A percentile compares a stretch with the other conserved stretches of the same genome.
phyloP scores from a whole-genome alignment of 306 rosid genomes.

The Neltuma alba region DNA sequence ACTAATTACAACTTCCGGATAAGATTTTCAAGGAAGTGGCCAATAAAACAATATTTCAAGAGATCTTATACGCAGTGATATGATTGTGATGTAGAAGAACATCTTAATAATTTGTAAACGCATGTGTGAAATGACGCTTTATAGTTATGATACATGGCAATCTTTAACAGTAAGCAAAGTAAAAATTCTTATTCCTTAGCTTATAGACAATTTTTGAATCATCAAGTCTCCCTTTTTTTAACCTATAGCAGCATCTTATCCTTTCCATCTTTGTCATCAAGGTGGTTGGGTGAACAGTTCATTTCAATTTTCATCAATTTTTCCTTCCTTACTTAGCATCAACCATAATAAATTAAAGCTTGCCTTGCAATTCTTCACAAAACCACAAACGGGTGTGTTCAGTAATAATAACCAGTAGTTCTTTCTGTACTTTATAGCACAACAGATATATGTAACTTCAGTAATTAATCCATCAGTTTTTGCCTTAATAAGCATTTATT shows the following conservation, averaged over 20 bases:
- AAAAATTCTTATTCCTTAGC: constrained; percentile 11
- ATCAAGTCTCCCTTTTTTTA: not conserved
- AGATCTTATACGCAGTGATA: not conserved
- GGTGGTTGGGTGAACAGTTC: not conserved
- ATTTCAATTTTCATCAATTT: not conserved
- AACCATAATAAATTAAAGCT: not conserved
- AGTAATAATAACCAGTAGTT: too few species aligned
- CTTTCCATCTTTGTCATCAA: not conserved
- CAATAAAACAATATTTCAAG: not conserved
- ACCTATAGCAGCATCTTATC: not conserved
- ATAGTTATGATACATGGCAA: not conserved
- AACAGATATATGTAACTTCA: not conserved
- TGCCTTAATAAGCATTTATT: not conserved
- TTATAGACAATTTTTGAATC: not conserved
- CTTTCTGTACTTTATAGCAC: not conserved
- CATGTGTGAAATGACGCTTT: not conserved
- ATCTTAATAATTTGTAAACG: not conserved
- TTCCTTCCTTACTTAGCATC: not conserved
- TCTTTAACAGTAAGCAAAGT: constrained; percentile 7
- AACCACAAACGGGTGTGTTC: not conserved
- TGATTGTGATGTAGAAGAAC: not conserved
- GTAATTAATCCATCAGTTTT: not conserved
- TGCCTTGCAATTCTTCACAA: not conserved
- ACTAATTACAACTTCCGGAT: not conserved
- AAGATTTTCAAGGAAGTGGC: not conserved